These are phyloP conservation scores for Pseudogymnoascus sp. DNA, from an alignment of 2,329 filamentous ascomycete species.

Conservation along the genomic window DNA sequence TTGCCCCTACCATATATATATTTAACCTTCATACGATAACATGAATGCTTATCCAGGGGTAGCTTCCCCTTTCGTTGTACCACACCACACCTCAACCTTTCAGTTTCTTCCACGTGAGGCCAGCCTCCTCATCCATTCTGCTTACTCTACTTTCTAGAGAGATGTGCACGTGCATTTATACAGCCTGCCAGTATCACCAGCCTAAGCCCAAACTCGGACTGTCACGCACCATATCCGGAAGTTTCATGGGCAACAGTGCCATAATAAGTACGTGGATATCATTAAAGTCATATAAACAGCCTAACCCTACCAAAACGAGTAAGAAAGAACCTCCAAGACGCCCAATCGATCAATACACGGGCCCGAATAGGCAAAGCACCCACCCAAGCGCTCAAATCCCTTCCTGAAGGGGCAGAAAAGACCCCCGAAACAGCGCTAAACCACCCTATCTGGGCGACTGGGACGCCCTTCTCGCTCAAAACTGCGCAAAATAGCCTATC, in stretches of 20 bases:
- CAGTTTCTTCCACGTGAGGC: constrained; percentile 2
- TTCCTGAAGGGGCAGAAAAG: background rate
- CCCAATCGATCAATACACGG: background rate
- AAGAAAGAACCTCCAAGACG: constrained; percentile 1
- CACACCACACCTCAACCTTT: background rate
- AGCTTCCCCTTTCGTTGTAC: background rate
- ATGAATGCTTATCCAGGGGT: background rate
- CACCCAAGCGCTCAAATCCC: background rate
- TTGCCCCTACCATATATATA: background rate
- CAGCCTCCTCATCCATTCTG: background rate
- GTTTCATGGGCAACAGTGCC: background rate
- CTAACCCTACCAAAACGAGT: constrained; percentile 2
- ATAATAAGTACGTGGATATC: constrained; percentile 6
- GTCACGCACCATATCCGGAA: background rate
- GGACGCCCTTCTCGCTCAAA: constrained; percentile 7
- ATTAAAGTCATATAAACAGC: constrained; percentile 5
- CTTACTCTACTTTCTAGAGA: background rate
- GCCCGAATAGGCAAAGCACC: constrained; percentile 6
- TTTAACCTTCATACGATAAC: background rate
- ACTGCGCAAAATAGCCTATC: constrained; percentile 1
- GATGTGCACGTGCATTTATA: background rate
- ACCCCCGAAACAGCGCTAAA: background rate
- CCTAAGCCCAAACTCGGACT: background rate
- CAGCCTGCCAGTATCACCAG: background rate
- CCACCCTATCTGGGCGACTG: constrained; percentile 1